phyloP scores from a whole-genome alignment of 345 rosid species.

The Firmiana major region DNA sequence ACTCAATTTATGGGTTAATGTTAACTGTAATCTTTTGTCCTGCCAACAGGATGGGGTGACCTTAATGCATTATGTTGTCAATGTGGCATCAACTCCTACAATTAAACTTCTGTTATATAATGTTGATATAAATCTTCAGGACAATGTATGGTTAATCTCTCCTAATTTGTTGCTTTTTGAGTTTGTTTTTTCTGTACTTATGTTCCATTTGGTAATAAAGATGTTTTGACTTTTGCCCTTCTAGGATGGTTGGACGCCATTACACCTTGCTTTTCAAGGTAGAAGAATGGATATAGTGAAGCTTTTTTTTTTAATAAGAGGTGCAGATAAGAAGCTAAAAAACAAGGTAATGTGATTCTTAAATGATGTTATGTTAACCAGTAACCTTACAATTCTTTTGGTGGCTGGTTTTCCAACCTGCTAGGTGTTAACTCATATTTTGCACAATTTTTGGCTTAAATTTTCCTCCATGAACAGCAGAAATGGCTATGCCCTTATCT shows the following conservation, averaged over 20 bases:
- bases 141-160: constrained; percentile 49
- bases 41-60: constrained; percentile 75
- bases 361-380: background rate
- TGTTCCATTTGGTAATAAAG: background rate
- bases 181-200: background rate
- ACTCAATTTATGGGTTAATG: background rate
- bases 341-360: constrained; percentile 37
- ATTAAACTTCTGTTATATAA: constrained; percentile 72
- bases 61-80: constrained; percentile 92
- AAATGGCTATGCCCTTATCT: background rate
- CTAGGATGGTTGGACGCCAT: constrained; percentile 96
- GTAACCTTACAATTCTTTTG: background rate
- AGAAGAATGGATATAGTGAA: constrained; percentile 74
- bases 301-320: constrained; percentile 72
- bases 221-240: constrained; percentile 14
- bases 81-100: constrained; percentile 66
- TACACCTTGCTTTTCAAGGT: constrained; percentile 89
- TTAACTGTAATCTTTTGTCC: constrained; percentile 13
- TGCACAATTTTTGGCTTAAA: background rate
- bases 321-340: constrained; percentile 62
- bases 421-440: background rate
- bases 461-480: background rate
- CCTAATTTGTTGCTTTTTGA: background rate
- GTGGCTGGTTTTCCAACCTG: background rate
- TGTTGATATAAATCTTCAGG: constrained; percentile 77